Evolutionary conservation across 225 moss, liverwort and hornwort genomes (phyloP).

Genomic region (Lunularia cruciata): DNA sequence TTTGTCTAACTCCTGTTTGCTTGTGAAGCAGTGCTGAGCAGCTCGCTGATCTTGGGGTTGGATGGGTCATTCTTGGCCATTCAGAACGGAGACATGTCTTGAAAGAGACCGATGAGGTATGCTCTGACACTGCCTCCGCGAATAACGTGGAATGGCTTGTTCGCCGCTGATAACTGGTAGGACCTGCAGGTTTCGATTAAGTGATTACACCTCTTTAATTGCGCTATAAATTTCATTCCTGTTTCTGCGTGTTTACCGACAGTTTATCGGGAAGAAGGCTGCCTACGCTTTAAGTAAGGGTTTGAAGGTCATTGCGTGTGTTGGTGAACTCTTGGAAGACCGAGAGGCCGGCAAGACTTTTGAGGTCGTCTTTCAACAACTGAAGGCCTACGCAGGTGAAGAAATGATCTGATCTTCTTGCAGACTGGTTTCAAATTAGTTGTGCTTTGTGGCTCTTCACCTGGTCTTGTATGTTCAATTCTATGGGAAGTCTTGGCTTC

Average conservation of each 20-base stretch:
- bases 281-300: slow-evolving; percentile 48
- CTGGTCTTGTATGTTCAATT: too few relatives aligned
- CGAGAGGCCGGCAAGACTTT: slow-evolving; percentile 51
- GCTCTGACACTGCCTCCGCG: not conserved
- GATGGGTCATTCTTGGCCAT: slow-evolving; percentile 79
- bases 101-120: slow-evolving; percentile 45
- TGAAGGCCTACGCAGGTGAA: slow-evolving; percentile 54
- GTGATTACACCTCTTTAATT: not conserved
- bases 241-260: slow-evolving; percentile 22
- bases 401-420: not conserved
- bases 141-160: not conserved
- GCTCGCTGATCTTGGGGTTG: slow-evolving; percentile 57
- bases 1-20: not conserved
- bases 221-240: not conserved
- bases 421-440: not conserved
- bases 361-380: slow-evolving; percentile 64
- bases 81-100: slow-evolving; percentile 39
- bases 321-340: slow-evolving; percentile 68
- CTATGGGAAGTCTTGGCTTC: too few relatives aligned
- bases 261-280: slow-evolving; percentile 52
- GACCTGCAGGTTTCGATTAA: not conserved
- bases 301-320: slow-evolving; percentile 56
- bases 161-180: not conserved
- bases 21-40: slow-evolving; percentile 54
- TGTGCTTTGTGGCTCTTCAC: not conserved